phyloP scores from a whole-genome alignment of 345 rosid genomes.

The Eucalyptus curtisii region DNA sequence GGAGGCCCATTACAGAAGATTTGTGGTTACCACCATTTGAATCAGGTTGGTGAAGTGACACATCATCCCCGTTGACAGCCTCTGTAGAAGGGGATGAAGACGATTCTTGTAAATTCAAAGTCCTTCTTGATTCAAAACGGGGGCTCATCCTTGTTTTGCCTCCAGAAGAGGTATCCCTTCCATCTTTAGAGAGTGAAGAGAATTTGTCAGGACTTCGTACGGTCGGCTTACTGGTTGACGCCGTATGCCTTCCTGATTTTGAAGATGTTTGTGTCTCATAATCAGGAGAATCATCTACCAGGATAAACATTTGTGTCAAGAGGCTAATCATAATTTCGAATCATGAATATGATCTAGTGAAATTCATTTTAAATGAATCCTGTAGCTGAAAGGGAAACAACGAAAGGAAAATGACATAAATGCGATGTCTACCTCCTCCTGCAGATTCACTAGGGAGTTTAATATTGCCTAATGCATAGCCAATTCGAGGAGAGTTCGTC shows the following conservation, averaged over 20 bases:
- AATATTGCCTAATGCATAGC: constrained; percentile 55
- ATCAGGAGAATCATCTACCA: constrained; percentile 40
- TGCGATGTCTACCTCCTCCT: constrained; percentile 23
- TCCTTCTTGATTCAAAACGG: constrained; percentile 1
- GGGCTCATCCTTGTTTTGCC: constrained; percentile 6
- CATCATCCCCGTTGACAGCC: constrained; percentile 15
- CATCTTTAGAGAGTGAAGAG: constrained; percentile 8
- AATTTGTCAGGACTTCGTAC: constrained; percentile 18
- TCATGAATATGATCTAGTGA: background rate
- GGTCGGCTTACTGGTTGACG: constrained; percentile 7
- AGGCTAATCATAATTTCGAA: background rate
- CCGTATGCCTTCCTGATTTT: constrained; percentile 11
- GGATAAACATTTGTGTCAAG: constrained; percentile 1
- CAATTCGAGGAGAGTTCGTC: constrained; percentile 61
- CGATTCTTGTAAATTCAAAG: constrained; percentile 5
- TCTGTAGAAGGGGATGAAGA: constrained; percentile 8
- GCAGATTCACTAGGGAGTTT: constrained; percentile 10
- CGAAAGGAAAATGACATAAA: background rate
- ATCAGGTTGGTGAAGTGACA: constrained; percentile 1
- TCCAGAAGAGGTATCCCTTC: constrained; percentile 5
- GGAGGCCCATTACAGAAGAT: constrained; percentile 4
- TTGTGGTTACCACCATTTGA: constrained; percentile 6
- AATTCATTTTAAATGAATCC: background rate
- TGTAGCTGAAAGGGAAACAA: background rate
- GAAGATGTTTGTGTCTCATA: constrained; percentile 1